Evolutionary conservation across 805 yeast species (phyloP).

Genomic region (Pichia nakasei): DNA sequence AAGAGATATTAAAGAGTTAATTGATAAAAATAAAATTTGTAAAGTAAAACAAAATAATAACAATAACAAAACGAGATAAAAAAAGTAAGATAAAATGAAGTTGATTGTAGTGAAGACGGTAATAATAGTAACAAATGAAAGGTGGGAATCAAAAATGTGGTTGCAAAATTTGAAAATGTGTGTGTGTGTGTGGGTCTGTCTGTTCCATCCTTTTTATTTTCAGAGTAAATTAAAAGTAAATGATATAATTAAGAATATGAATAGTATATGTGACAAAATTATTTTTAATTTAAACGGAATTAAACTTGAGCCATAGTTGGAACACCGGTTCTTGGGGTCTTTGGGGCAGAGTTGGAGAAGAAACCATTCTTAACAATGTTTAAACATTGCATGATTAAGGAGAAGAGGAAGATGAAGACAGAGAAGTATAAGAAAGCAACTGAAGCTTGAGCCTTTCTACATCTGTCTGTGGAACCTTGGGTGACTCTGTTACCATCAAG

Average conservation of each 20-base stretch:
- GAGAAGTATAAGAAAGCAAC: conserved; percentile 80
- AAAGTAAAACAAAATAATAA: background rate
- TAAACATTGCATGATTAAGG: conserved; percentile 41
- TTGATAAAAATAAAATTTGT: background rate
- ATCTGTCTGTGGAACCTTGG: conserved; percentile 74
- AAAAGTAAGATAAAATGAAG: no score
- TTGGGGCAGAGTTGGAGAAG: conserved; percentile 43
- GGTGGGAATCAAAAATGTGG: no score
- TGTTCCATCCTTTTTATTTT: no score
- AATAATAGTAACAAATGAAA: no score
- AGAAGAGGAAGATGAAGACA: conserved; percentile 63
- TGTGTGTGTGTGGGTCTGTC: no score
- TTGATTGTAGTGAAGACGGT: no score
- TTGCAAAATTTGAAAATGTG: no score
- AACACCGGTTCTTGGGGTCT: conserved; percentile 68
- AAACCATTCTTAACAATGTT: conserved; percentile 50
- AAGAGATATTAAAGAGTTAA: background rate
- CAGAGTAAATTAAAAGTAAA: no score
- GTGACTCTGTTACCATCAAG: conserved; percentile 56
- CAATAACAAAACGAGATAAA: background rate
- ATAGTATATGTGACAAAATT: background rate
- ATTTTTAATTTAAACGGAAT: conserved; percentile 10
- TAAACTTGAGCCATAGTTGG: conserved; percentile 88
- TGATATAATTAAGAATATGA: no score
- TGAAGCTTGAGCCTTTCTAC: conserved; percentile 90